Conservation (phyloP, 805 yeast species). For the Monosporozyma siamensis region DNA sequence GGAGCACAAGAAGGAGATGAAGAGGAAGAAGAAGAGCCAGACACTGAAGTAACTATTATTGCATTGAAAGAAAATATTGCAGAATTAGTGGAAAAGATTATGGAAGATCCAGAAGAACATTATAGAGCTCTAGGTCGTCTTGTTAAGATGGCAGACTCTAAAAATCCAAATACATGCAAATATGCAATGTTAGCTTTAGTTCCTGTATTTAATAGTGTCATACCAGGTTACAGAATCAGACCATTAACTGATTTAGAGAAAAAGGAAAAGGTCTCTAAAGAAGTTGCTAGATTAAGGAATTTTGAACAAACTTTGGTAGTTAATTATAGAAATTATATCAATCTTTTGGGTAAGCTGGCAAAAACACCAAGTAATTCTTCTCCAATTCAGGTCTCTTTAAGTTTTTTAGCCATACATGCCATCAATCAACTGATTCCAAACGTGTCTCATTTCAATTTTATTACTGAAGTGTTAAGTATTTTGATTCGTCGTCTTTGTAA, state of each 20-base stretch:
- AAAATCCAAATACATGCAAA: conserved; percentile 55
- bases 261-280: conserved; percentile 74
- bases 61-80: conserved; percentile 79
- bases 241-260: conserved; percentile 74
- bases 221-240: conserved; percentile 83
- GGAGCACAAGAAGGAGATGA: conserved; percentile 24
- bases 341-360: conserved; percentile 38
- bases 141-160: conserved; percentile 59
- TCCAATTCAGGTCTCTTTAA: conserved; percentile 30
- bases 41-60: conserved; percentile 45
- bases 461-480: conserved; percentile 63
- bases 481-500: conserved; percentile 59
- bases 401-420: conserved; percentile 58
- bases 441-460: conserved; percentile 70
- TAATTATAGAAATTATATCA: conserved; percentile 61
- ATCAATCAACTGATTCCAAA: conserved; percentile 67
- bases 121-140: conserved; percentile 54
- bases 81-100: conserved; percentile 60
- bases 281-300: conserved; percentile 63
- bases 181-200: conserved; percentile 70
- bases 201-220: conserved; percentile 73
- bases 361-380: conserved; percentile 31
- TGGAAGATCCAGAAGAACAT: conserved; percentile 87
- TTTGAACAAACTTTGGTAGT: conserved; percentile 73
- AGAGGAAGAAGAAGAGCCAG: conserved; percentile 32